Percentiles rank a stretch among this genome's conserved stretches.
phyloP scores from a whole-genome alignment of 2,329 filamentous ascomycete genomes.

The Sporothrix brunneoviolacea region DNA sequence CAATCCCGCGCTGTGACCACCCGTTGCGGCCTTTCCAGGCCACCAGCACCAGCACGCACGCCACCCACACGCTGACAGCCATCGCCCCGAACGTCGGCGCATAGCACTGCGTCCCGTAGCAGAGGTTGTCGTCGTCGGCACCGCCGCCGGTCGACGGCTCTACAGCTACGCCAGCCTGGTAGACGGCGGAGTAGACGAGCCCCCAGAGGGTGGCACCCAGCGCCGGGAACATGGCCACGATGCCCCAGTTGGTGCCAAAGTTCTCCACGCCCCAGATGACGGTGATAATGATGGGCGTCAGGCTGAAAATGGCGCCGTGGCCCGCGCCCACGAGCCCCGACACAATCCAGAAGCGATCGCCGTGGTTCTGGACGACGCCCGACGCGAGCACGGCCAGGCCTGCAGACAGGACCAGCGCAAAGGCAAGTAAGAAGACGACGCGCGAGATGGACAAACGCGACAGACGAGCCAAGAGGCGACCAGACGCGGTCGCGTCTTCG shows the following conservation, averaged over 20 bases:
- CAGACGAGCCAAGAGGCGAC: background rate
- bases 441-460: conserved; percentile 60
- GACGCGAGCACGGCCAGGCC: conserved; percentile 75
- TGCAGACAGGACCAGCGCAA: conserved; percentile 64
- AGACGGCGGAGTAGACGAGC: conserved; percentile 75
- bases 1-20: conserved; percentile 71
- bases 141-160: conserved; percentile 19
- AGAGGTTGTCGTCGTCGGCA: conserved; percentile 52
- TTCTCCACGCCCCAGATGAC: conserved; percentile 99
- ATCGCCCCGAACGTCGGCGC: conserved; percentile 79
- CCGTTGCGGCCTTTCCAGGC: conserved; percentile 75
- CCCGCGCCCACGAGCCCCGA: conserved; percentile 81
- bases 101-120: conserved; percentile 79
- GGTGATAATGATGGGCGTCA: conserved; percentile 88
- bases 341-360: conserved; percentile 76
- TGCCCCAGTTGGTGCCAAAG: conserved; percentile 96
- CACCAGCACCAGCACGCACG: conserved; percentile 63
- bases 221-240: conserved; percentile 87
- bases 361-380: conserved; percentile 65
- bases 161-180: conserved; percentile 57
- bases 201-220: conserved; percentile 86
- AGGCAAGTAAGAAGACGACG: conserved; percentile 69
- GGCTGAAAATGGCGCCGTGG: conserved; percentile 84
- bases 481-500: conserved; percentile 26
- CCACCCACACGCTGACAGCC: conserved; percentile 70